phyloP scores from a whole-genome alignment of 192 early-diverging fungal genomes.

The Ambispora gerdemannii region DNA sequence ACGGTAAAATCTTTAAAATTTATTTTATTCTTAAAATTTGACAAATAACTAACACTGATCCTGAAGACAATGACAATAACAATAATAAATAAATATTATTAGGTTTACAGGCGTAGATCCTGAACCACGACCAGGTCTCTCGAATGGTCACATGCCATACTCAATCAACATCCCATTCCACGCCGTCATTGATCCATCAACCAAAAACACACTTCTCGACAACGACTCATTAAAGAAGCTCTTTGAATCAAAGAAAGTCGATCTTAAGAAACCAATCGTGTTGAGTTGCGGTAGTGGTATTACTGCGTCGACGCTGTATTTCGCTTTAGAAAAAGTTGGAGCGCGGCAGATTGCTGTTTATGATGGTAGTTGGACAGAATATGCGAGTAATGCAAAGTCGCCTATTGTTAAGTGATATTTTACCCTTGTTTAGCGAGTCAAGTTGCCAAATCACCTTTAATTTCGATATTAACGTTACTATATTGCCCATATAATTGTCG shows the following conservation, averaged over 20 bases:
- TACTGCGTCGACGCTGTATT: conserved; percentile 77
- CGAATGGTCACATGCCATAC: conserved; percentile 79
- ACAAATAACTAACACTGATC: background rate
- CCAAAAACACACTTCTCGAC: conserved; percentile 51
- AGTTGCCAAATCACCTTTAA: too few relatives aligned
- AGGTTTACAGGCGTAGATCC: conserved; percentile 70
- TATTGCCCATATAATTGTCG: too few relatives aligned
- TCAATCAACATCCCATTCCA: conserved; percentile 74
- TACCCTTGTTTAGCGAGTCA: too few relatives aligned
- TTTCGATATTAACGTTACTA: too few relatives aligned
- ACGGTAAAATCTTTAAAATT: conserved; percentile 30
- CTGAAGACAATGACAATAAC: background rate
- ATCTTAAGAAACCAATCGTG: conserved; percentile 68
- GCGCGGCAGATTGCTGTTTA: conserved; percentile 66
- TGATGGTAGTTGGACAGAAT: conserved; percentile 93
- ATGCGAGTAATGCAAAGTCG: conserved; percentile 65
- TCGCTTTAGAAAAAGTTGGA: conserved; percentile 73
- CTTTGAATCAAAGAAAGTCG: conserved; percentile 60
- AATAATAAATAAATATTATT: background rate
- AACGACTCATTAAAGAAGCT: conserved; percentile 51
- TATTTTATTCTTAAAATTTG: background rate
- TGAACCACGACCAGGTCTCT: conserved; percentile 75
- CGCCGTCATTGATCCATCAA: conserved; percentile 54
- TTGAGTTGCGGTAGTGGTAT: conserved; percentile 87
- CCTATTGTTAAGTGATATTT: too few relatives aligned